These are phyloP conservation scores for Fusarium illudens DNA, from an alignment of 2,329 filamentous ascomycete species.

Conservation along the genomic window DNA sequence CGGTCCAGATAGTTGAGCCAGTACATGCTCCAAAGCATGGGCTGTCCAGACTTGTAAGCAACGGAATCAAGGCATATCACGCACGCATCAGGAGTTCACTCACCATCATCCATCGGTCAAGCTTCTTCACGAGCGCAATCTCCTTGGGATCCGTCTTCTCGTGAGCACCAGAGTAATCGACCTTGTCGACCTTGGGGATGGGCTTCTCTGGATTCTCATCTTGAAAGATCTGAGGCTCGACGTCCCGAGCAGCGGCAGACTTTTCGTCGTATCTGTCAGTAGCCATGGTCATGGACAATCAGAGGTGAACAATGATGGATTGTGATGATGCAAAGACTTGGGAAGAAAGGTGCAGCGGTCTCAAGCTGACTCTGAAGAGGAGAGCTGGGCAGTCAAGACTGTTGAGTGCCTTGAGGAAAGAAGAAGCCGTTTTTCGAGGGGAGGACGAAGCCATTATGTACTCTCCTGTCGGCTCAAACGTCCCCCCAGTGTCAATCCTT, in stretches of 20 bases:
- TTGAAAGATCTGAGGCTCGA: conserved; percentile 32
- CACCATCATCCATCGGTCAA: conserved; percentile 41
- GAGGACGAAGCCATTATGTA: conserved; percentile 22
- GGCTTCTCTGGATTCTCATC: conserved; percentile 32
- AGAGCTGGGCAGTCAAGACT: conserved; percentile 17
- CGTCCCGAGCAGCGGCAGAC: conserved; percentile 9
- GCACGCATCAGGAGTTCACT: background rate
- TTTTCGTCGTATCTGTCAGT: conserved; percentile 14
- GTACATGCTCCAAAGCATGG: conserved; percentile 52
- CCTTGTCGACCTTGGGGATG: conserved; percentile 29
- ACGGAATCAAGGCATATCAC: fast-evolving
- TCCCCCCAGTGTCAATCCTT: background rate
- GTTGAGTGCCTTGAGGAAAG: conserved; percentile 27
- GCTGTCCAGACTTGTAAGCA: conserved; percentile 26
- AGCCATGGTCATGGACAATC: conserved; percentile 12
- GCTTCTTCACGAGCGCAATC: conserved; percentile 39
- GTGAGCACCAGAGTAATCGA: conserved; percentile 40
- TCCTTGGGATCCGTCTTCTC: conserved; percentile 41
- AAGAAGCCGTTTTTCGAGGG: background rate
- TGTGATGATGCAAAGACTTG: background rate
- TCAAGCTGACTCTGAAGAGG: background rate
- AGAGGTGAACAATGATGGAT: background rate
- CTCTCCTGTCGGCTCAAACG: background rate
- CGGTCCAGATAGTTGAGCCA: conserved; percentile 57
- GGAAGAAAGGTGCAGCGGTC: background rate